Percentiles rank a stretch among this genome's conserved stretches.
phyloP scores from a whole-genome alignment of 2,329 filamentous ascomycete genomes.

The Colletotrichum aenigma region DNA sequence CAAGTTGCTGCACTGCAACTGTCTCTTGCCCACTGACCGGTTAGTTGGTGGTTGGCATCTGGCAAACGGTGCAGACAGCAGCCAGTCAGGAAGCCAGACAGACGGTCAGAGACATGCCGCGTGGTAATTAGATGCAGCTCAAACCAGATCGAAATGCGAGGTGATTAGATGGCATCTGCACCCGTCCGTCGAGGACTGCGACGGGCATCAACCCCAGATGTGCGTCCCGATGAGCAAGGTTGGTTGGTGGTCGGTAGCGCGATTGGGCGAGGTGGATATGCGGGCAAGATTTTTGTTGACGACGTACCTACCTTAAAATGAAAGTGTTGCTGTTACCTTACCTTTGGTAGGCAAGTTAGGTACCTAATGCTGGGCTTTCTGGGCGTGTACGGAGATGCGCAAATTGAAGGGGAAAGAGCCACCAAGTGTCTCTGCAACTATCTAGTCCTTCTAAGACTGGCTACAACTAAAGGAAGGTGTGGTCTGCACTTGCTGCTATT shows the following conservation, averaged over 20 bases:
- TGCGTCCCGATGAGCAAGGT: background rate
- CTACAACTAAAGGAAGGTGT: background rate
- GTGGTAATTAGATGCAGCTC: background rate
- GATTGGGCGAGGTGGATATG: background rate
- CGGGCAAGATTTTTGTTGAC: background rate
- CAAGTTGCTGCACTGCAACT: background rate
- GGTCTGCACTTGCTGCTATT: background rate
- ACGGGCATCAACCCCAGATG: background rate
- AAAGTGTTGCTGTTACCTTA: background rate
- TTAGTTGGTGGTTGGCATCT: background rate
- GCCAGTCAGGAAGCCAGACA: background rate
- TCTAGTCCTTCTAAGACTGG: background rate
- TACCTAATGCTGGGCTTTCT: background rate
- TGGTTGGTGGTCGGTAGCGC: background rate
- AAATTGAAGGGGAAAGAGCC: slow-evolving; percentile 1
- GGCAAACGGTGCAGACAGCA: background rate
- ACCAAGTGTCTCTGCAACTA: background rate
- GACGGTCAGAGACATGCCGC: background rate
- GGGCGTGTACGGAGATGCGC: background rate
- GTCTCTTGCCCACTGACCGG: background rate
- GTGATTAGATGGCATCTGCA: slow-evolving; percentile 21
- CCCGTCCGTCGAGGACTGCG: background rate
- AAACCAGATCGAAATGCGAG: background rate
- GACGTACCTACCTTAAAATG: background rate
- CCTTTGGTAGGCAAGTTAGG: background rate